Evolutionary conservation across 192 early-diverging fungal species (phyloP).

Genomic region (Backusella liffmaniae): DNA sequence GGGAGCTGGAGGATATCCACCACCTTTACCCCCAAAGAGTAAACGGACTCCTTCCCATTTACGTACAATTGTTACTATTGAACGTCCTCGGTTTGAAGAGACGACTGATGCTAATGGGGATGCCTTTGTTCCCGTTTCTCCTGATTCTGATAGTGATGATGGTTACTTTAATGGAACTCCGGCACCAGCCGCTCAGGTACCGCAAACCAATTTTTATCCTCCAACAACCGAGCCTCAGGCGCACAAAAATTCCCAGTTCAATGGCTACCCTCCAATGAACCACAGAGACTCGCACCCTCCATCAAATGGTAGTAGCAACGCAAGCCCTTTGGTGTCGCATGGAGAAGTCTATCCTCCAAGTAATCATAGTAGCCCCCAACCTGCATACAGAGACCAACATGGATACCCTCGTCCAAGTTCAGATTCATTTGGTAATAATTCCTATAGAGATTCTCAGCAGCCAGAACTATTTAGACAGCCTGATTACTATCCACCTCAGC

Average conservation of each 20-base stretch:
- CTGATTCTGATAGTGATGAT: constrained; percentile 10
- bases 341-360: neutral
- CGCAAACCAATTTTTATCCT: neutral
- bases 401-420: neutral
- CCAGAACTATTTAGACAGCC: neutral
- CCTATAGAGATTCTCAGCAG: neutral
- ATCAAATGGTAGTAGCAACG: neutral
- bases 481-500: neutral
- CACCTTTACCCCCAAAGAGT: neutral
- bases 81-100: neutral
- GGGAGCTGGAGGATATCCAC: neutral
- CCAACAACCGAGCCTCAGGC: neutral
- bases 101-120: neutral
- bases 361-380: neutral
- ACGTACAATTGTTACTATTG: constrained; percentile 9
- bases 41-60: neutral
- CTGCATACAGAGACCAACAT: neutral
- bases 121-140: constrained; percentile 10
- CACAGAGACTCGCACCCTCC: neutral
- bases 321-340: neutral
- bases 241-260: neutral
- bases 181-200: neutral
- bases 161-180: neutral
- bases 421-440: neutral
- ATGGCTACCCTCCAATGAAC: neutral